Conservation (phyloP, 1,284 basidiomycete genomes). For the Microbotryum violaceum region DNA sequence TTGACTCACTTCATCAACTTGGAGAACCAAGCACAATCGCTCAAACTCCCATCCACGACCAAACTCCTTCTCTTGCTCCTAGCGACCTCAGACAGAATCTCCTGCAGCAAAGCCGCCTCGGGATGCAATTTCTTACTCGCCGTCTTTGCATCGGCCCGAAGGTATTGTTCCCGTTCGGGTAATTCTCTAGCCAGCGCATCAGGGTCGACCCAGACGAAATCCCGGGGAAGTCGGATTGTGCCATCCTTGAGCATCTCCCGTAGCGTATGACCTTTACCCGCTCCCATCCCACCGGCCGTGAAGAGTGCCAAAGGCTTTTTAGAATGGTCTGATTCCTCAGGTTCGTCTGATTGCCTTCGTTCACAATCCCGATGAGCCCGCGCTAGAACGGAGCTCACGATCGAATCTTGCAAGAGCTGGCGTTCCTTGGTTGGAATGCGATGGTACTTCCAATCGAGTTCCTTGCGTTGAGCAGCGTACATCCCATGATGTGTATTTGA, state of each 20-base stretch:
- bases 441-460: conserved; percentile 34
- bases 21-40: conserved; percentile 32
- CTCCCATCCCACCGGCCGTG: conserved; percentile 32
- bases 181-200: conserved; percentile 32
- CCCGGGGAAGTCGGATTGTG: conserved; percentile 23
- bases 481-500: conserved; percentile 14
- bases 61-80: conserved; percentile 20
- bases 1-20: conserved; percentile 24
- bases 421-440: conserved; percentile 23
- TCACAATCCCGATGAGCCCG: conserved; percentile 3
- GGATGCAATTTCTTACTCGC: conserved; percentile 30
- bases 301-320: conserved; percentile 17
- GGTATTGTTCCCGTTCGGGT: conserved; percentile 33
- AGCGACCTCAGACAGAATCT: conserved; percentile 31
- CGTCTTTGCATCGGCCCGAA: conserved; percentile 16
- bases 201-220: conserved; percentile 36
- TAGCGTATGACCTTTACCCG: conserved; percentile 34
- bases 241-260: conserved; percentile 23
- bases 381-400: conserved; percentile 23
- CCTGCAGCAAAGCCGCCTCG: conserved; percentile 33
- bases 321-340: neutral
- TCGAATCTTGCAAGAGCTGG: conserved; percentile 31
- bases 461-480: conserved; percentile 13
- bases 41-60: conserved; percentile 35
- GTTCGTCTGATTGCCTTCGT: conserved; percentile 10